phyloP scores from a whole-genome alignment of 2,329 filamentous ascomycete species.

The Aureobasidium sp. region DNA sequence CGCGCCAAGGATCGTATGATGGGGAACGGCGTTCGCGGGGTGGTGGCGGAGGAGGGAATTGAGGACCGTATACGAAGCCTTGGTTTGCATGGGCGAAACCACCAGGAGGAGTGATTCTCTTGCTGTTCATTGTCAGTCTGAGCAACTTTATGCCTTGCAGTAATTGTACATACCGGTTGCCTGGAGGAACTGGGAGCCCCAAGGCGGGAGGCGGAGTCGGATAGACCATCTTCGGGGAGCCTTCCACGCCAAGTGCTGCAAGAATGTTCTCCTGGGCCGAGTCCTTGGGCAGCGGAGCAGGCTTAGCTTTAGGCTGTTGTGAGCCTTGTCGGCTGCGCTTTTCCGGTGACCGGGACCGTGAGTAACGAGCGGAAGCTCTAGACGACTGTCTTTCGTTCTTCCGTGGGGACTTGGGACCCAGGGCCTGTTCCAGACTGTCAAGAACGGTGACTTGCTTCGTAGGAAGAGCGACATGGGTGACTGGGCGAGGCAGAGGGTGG shows the following conservation, averaged over 20 bases:
- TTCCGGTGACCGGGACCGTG: constrained; percentile 23
- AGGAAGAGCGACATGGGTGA: background rate
- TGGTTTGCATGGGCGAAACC: background rate
- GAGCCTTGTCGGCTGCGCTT: constrained; percentile 15
- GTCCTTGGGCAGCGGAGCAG: constrained; percentile 22
- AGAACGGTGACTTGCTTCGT: constrained; percentile 19
- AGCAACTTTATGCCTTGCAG: background rate
- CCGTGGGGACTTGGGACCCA: constrained; percentile 19
- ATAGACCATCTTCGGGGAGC: constrained; percentile 32
- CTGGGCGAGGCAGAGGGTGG: background rate
- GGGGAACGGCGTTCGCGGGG: constrained; percentile 19
- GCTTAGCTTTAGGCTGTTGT: constrained; percentile 14
- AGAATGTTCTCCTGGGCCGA: constrained; percentile 31
- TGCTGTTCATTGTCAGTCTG: background rate
- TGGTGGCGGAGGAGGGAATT: constrained; percentile 20
- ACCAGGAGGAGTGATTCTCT: background rate
- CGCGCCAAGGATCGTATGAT: constrained; percentile 19
- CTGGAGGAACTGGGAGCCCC: constrained; percentile 25
- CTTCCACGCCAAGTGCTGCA: constrained; percentile 32
- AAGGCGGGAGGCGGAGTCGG: constrained; percentile 33
- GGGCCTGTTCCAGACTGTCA: constrained; percentile 28
- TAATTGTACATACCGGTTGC: constrained; percentile 11
- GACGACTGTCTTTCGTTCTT: constrained; percentile 17
- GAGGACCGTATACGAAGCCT: constrained; percentile 16
- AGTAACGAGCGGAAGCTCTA: constrained; percentile 19